A percentile compares a stretch with the other conserved stretches of the same genome.
Conservation (phyloP, 495 filamentous ascomycete genomes). For the Bathelium albidoporum region DNA sequence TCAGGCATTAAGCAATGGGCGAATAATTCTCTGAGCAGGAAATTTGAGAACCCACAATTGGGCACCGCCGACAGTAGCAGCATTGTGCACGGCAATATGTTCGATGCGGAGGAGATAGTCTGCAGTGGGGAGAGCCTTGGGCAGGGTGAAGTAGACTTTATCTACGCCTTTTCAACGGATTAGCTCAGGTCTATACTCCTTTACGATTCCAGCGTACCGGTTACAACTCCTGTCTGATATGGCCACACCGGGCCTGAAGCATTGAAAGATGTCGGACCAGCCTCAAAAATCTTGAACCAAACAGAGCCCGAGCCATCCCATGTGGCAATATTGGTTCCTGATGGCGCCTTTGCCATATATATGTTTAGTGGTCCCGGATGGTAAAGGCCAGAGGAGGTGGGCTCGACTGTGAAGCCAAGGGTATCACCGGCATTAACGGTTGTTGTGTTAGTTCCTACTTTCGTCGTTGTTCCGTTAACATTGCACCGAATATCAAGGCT, state of each 20-base stretch:
- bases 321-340: not conserved
- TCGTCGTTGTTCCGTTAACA: not conserved
- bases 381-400: conserved; percentile 2
- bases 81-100: conserved; percentile 1
- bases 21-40: not conserved
- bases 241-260: not conserved
- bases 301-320: conserved; percentile 1
- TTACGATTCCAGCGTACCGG: not conserved
- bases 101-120: conserved; percentile 3
- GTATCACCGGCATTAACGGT: conserved; percentile 1
- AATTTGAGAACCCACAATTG: not conserved
- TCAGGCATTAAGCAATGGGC: not conserved
- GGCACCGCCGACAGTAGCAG: not conserved
- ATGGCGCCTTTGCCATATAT: conserved; percentile 4
- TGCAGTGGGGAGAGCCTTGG: not conserved
- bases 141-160: not conserved
- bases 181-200: not conserved
- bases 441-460: conserved; percentile 1
- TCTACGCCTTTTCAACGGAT: not conserved
- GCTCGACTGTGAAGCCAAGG: not conserved
- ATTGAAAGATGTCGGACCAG: conserved; percentile 2
- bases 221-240: not conserved
- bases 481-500: conserved; percentile 5
- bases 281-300: conserved; percentile 5
- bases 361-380: not conserved